Conservation (phyloP, 495 filamentous ascomycete species). For the Tuber aestivum region DNA sequence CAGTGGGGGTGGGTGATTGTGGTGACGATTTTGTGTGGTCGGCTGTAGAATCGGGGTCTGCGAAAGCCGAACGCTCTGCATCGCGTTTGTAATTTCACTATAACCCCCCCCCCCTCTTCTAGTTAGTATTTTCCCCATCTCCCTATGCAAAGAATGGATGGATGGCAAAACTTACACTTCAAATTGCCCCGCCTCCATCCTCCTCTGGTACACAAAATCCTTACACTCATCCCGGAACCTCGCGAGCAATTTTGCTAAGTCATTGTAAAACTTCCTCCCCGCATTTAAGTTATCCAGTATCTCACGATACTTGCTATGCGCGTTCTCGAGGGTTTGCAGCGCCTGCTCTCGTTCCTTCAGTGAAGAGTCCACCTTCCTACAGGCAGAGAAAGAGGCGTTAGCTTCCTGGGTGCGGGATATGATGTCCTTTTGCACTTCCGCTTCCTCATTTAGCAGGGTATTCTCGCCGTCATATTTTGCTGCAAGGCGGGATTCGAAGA, state of each 20-base stretch:
- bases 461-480: conserved; percentile 70
- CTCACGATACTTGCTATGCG: conserved; percentile 91
- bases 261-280: conserved; percentile 94
- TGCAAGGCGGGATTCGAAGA: conserved; percentile 75
- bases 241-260: conserved; percentile 75
- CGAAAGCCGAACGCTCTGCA: conserved; percentile 56
- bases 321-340: conserved; percentile 82
- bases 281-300: conserved; percentile 82
- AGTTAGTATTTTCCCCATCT: conserved; percentile 6
- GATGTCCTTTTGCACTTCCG: conserved; percentile 68
- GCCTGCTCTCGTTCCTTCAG: conserved; percentile 71
- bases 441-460: conserved; percentile 63
- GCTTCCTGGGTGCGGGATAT: conserved; percentile 61
- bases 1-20: conserved; percentile 10
- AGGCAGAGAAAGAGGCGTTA: conserved; percentile 67
- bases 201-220: conserved; percentile 69
- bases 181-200: conserved; percentile 70
- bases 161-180: conserved; percentile 54
- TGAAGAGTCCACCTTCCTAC: conserved; percentile 66
- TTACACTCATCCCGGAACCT: conserved; percentile 71
- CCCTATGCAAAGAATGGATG: background rate
- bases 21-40: conserved; percentile 44
- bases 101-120: background rate
- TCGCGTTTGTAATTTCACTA: conserved; percentile 60
- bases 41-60: conserved; percentile 30